A percentile compares a stretch with the other conserved stretches of the same genome.
Evolutionary conservation across 345 rosid species (phyloP).

Genomic region (Syzygium oleosum): DNA sequence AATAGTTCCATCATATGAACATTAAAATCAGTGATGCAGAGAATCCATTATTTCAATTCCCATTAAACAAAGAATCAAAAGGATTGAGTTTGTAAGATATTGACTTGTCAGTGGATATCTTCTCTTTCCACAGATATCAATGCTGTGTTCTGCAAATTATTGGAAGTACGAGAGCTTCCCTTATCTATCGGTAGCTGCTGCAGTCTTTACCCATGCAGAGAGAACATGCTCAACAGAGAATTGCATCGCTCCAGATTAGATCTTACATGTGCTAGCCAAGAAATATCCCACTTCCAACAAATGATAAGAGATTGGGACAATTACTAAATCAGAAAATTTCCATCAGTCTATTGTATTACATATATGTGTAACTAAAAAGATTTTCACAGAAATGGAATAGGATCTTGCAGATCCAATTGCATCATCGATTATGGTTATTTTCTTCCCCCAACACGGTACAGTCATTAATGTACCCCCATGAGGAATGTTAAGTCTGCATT

Average conservation of each 20-base stretch:
- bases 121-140: not conserved
- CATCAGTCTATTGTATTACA: not conserved
- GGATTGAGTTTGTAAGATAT: not conserved
- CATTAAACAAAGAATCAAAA: not conserved
- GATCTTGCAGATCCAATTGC: not conserved
- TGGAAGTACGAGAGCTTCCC: not conserved
- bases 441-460: not conserved
- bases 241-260: not conserved
- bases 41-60: not conserved
- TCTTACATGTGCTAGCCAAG: not conserved
- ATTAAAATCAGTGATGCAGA: not conserved
- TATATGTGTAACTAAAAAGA: not conserved
- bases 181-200: not conserved
- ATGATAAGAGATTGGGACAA: not conserved
- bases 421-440: not conserved
- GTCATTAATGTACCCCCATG: not conserved
- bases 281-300: not conserved
- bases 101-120: not conserved
- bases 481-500: not conserved
- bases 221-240: not conserved
- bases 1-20: not conserved
- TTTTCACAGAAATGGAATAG: not conserved
- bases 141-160: not conserved
- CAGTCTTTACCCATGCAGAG: not conserved
- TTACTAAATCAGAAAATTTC: not conserved